A percentile compares a stretch with the other conserved stretches of the same genome.
Conservation (phyloP, 2,329 filamentous ascomycete genomes). For the Xylaria multiplex region DNA sequence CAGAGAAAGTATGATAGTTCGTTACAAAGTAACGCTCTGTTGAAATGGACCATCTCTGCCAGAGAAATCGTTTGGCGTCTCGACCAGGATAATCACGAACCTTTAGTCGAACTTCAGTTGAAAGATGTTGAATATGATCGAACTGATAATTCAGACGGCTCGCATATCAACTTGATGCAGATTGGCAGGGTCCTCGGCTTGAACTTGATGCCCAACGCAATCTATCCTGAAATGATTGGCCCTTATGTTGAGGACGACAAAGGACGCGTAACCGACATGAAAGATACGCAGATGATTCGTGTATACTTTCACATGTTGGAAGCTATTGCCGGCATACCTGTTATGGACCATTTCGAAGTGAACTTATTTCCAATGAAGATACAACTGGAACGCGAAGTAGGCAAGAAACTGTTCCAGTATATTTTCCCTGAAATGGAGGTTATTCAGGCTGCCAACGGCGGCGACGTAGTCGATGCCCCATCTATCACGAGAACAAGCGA, state of each 20-base stretch:
- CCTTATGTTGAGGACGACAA: conserved; percentile 81
- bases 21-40: conserved; percentile 77
- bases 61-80: conserved; percentile 98
- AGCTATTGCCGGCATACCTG: conserved; percentile 95
- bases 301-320: conserved; percentile 99
- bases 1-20: conserved; percentile 84
- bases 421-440: conserved; percentile 87
- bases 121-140: conserved; percentile 92
- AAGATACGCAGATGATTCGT: conserved; percentile 83
- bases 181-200: conserved; percentile 88
- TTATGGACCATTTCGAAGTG: conserved; percentile 97
- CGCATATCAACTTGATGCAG: conserved; percentile 91
- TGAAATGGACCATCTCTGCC: conserved; percentile 94
- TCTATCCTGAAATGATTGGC: conserved; percentile 95
- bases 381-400: conserved; percentile 91
- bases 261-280: conserved; percentile 60
- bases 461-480: conserved; percentile 67
- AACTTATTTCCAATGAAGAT: conserved; percentile 92
- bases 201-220: conserved; percentile 88
- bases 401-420: conserved; percentile 94
- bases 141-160: conserved; percentile 96
- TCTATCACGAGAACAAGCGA: conserved; percentile 63
- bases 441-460: conserved; percentile 55
- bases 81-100: conserved; percentile 85
- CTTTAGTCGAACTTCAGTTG: conserved; percentile 91